These are phyloP conservation scores for Anthoceros angustus DNA, from an alignment of 225 moss, liverwort and hornwort species.

Conservation along the genomic window DNA sequence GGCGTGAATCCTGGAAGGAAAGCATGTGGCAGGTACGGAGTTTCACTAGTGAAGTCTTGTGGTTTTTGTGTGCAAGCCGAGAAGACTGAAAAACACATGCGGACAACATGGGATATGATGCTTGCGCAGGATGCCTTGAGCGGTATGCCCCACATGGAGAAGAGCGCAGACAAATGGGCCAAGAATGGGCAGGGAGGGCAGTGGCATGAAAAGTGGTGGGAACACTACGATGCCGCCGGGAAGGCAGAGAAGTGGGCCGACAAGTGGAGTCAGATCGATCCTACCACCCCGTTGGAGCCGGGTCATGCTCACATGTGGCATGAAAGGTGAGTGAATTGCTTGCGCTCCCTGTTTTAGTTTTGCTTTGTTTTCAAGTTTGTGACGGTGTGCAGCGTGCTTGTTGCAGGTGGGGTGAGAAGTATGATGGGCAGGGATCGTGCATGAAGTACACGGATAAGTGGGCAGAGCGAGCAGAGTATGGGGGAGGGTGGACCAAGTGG, in stretches of 20 bases:
- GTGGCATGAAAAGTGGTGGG: constrained; percentile 98
- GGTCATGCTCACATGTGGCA: constrained; percentile 96
- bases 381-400: background rate
- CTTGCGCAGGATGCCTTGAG: constrained; percentile 38
- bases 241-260: constrained; percentile 89
- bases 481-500: constrained; percentile 72
- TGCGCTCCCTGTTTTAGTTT: background rate
- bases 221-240: constrained; percentile 79
- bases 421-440: constrained; percentile 69
- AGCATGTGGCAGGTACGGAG: constrained; percentile 83
- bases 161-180: constrained; percentile 91
- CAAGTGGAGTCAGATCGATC: constrained; percentile 85
- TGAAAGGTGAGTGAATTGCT: constrained; percentile 39
- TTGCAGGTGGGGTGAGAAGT: constrained; percentile 88
- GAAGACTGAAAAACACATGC: background rate
- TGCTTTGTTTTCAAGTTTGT: background rate
- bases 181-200: constrained; percentile 59
- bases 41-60: background rate
- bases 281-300: constrained; percentile 47
- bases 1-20: constrained; percentile 97
- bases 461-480: constrained; percentile 68
- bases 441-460: constrained; percentile 98
- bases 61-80: background rate
- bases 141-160: constrained; percentile 72
- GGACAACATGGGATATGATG: background rate